Conservation (phyloP, 116 monocot genomes). For the Thalassia testudinum region DNA sequence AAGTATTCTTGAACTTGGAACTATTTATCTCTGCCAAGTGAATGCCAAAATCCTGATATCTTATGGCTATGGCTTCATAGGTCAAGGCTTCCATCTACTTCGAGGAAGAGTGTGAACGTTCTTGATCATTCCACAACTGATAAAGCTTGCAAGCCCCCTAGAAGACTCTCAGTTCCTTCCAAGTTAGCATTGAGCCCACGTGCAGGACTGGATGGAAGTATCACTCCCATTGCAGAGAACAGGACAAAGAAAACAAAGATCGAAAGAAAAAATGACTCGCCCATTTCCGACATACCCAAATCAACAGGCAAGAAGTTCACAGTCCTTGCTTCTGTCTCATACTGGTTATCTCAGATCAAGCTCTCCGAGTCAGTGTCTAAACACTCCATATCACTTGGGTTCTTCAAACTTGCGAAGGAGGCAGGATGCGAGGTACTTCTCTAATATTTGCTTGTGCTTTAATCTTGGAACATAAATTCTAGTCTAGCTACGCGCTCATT, state of each 20-base stretch:
- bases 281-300: constrained; percentile 35
- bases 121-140: constrained; percentile 19
- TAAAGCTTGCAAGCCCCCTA: constrained; percentile 35
- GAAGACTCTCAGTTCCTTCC: constrained; percentile 48
- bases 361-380: constrained; percentile 60
- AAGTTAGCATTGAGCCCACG: constrained; percentile 16
- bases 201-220: constrained; percentile 12
- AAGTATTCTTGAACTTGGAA: neutral
- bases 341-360: constrained; percentile 80
- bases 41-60: neutral
- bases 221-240: constrained; percentile 39
- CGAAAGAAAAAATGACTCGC: too few species aligned
- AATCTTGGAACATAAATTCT: neutral
- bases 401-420: constrained; percentile 82
- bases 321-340: constrained; percentile 61
- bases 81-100: constrained; percentile 15
- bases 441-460: neutral
- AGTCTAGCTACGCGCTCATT: too few species aligned
- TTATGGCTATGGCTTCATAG: constrained; percentile 4
- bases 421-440: constrained; percentile 64
- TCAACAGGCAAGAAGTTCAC: constrained; percentile 32
- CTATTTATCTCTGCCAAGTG: neutral
- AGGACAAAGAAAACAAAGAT: constrained; percentile 14
- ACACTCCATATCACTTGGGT: constrained; percentile 70
- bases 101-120: constrained; percentile 42